A percentile compares a stretch with the other conserved stretches of the same genome.
Conservation (phyloP, 805 yeast genomes). For the Candida gorgasii region DNA sequence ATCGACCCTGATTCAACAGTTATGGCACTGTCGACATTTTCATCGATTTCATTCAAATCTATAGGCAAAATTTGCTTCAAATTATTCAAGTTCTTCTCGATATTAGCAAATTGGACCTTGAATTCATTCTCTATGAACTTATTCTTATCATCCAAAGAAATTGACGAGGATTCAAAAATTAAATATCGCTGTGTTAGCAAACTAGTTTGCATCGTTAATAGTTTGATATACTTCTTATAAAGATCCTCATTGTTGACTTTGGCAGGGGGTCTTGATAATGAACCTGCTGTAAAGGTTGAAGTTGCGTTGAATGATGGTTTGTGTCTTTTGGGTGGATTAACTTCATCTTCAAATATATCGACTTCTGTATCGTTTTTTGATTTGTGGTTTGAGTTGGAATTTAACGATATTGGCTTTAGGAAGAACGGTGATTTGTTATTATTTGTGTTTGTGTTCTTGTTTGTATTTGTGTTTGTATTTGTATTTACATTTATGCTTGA, state of each 20-base stretch:
- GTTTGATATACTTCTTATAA: conserved; percentile 21
- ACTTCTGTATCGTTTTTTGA: neutral
- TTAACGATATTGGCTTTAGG: neutral
- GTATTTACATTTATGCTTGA: neutral
- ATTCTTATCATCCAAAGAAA: conserved; percentile 38
- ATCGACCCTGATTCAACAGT: neutral
- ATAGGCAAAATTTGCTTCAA: conserved; percentile 8
- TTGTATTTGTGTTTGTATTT: neutral
- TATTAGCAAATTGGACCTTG: conserved; percentile 23
- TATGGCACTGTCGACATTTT: neutral
- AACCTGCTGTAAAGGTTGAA: neutral
- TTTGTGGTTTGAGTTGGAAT: too few species aligned
- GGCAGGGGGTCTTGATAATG: neutral
- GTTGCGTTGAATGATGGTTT: conserved; percentile 4
- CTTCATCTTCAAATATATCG: neutral
- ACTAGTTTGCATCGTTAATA: conserved; percentile 27
- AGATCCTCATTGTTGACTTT: conserved; percentile 1
- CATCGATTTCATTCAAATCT: conserved; percentile 5
- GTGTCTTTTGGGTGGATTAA: neutral
- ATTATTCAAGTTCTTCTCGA: conserved; percentile 16
- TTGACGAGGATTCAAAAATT: conserved; percentile 37
- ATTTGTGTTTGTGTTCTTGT: neutral
- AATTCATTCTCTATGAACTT: conserved; percentile 25
- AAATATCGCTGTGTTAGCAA: conserved; percentile 31
- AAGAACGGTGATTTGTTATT: neutral